Base-by-base conservation (phyloP, 2,329 filamentous ascomycete genomes). In the Escovopsis sp. region DNA sequence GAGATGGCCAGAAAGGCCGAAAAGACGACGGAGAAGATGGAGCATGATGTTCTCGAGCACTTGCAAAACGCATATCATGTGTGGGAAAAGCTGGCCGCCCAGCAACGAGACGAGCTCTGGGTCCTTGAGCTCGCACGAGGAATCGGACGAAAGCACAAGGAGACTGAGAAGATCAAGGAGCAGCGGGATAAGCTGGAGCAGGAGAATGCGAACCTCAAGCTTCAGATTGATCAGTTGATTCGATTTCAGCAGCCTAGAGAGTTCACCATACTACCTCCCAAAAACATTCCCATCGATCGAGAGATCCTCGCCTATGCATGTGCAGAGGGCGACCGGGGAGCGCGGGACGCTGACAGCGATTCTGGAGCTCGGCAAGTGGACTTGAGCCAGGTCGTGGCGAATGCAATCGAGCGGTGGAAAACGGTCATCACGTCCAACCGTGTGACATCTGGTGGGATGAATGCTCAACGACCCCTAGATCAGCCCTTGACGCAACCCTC, bases 61-160 rank as follows among this genome's bases (percentile, higher is more conserved):
- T 55, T 94, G 5, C 70, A 80, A n/a, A 72, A 77, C 12, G 76
- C 83, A 1, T 93, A 76, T 52, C 66, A 70, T 6, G 78, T 83
- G 29, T 96, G 87, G 87, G 72, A 72, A 35, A 63, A 63, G 2
- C 62, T 90, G 18, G 57, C 75, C 0, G 43, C 54, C 2, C 66
- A 70, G 26, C 65, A 70, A 16, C 67, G 70, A 35, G 62, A 62
- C 18, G 70, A 76, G 43, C 61, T 77, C 6, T 79, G 74, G 74
- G 56, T 65, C 5, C 50, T 79, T 26, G 72, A 77, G 48, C 55
- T 79, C 27, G 74, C 74, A 0, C 61, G 74, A n/a, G 62, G 65
- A 21, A 60, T 77, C 2, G 70, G 70, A 5, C 57, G 65, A 37
- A 72, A 68, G 43, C 63, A 72, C 40, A 70, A 70, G 36, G 66